phyloP scores from a whole-genome alignment of 352 stramenopile species.

The Phytopythium vexans region DNA sequence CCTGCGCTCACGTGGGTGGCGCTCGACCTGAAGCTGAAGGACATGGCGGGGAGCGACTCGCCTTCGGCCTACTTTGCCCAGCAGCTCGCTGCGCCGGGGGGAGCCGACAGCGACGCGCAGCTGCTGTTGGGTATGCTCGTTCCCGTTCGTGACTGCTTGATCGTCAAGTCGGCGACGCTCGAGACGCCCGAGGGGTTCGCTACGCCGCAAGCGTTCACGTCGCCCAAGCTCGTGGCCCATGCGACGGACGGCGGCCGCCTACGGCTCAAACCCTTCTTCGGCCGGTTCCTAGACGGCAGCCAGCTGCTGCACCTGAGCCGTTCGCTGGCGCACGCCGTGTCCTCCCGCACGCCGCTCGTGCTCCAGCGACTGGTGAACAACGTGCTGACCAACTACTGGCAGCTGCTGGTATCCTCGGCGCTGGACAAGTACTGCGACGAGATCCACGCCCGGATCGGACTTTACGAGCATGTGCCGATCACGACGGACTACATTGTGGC shows the following conservation, averaged over 20 bases:
- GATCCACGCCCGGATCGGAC: constrained; percentile 50
- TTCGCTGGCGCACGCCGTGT: constrained; percentile 43
- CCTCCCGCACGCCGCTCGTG: constrained; percentile 31
- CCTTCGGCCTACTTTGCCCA: constrained; percentile 67
- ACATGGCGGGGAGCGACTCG: constrained; percentile 68
- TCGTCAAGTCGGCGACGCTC: constrained; percentile 59
- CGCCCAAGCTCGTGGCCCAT: constrained; percentile 53
- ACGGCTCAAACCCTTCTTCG: constrained; percentile 63
- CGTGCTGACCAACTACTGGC: constrained; percentile 60
- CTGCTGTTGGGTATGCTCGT: constrained; percentile 42
- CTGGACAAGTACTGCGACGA: constrained; percentile 58
- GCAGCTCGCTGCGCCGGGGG: constrained; percentile 32
- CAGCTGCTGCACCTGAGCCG: constrained; percentile 49
- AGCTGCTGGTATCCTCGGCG: constrained; percentile 47
- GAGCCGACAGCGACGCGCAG: constrained; percentile 40
- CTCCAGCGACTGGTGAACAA: constrained; percentile 60
- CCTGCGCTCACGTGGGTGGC: constrained; percentile 65
- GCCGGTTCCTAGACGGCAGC: constrained; percentile 48
- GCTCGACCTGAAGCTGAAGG: constrained; percentile 76
- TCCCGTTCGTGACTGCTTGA: constrained; percentile 45
- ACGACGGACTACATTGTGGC: constrained; percentile 63
- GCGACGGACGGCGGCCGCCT: constrained; percentile 33
- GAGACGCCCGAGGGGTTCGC: constrained; percentile 20
- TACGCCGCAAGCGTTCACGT: constrained; percentile 40
- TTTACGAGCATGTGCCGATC: constrained; percentile 60